Evolutionary conservation across 106 monocot genomes (phyloP).

Genomic region (Acorus calamus): DNA sequence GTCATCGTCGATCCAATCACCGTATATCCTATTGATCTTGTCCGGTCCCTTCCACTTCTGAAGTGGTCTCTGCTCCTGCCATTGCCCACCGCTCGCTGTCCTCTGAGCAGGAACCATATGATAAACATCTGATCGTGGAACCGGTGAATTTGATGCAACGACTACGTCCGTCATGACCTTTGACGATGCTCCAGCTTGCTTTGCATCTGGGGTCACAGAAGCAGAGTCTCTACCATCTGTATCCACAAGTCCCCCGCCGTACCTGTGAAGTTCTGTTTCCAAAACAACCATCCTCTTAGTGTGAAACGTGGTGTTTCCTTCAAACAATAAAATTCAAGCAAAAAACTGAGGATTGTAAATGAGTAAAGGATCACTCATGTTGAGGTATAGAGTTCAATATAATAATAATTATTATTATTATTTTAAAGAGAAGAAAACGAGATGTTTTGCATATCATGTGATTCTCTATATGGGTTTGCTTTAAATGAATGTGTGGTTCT

Average conservation of each 20-base stretch:
- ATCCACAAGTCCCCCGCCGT: constrained; percentile 70
- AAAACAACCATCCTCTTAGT: neutral
- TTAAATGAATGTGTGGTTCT: too few species aligned
- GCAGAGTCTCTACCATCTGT: constrained; percentile 39
- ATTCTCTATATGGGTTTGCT: too few species aligned
- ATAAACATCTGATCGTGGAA: constrained; percentile 55
- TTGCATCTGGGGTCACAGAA: constrained; percentile 33
- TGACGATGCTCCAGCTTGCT: constrained; percentile 31
- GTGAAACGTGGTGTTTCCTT: neutral
- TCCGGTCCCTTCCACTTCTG: constrained; percentile 91
- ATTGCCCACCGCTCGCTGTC: constrained; percentile 29
- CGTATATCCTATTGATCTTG: constrained; percentile 88
- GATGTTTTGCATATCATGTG: too few species aligned
- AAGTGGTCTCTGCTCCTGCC: constrained; percentile 49
- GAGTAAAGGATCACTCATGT: too few species aligned
- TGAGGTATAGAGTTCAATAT: too few species aligned
- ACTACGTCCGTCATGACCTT: constrained; percentile 33
- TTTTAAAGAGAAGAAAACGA: too few species aligned
- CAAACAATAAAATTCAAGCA: too few species aligned
- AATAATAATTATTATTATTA: too few species aligned
- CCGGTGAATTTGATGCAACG: constrained; percentile 23
- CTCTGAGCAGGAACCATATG: constrained; percentile 62
- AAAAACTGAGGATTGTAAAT: too few species aligned
- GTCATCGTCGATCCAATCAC: constrained; percentile 86
- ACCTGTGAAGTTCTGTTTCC: constrained; percentile 77